These are phyloP conservation scores for Boletus hoseneyae DNA, from an alignment of 1,284 basidiomycete genomes.

Conservation along the genomic window DNA sequence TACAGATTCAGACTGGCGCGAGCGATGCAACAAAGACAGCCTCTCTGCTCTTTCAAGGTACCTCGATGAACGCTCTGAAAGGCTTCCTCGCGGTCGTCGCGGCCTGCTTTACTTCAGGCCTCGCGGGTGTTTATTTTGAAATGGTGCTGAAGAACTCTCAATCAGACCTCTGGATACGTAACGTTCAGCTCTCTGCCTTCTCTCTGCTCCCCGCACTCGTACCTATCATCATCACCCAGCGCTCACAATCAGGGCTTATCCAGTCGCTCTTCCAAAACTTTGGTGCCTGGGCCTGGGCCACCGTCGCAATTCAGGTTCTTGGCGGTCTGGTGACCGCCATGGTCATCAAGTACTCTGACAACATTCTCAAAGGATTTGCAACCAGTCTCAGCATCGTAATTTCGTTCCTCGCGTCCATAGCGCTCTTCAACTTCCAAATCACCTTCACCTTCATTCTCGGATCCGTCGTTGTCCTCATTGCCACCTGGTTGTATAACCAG, in stretches of 20 bases:
- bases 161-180: slow-evolving; percentile 93
- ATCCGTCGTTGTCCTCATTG: slow-evolving; percentile 75
- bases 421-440: slow-evolving; percentile 85
- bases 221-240: slow-evolving; percentile 69
- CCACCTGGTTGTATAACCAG: slow-evolving; percentile 90
- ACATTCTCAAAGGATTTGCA: slow-evolving; percentile 92
- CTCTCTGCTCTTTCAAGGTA: slow-evolving; percentile 35
- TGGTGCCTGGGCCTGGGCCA: slow-evolving; percentile 88
- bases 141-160: slow-evolving; percentile 93
- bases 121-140: slow-evolving; percentile 99
- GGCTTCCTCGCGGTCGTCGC: slow-evolving; percentile 87
- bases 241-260: slow-evolving; percentile 37
- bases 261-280: slow-evolving; percentile 69
- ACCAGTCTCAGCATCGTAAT: slow-evolving; percentile 91
- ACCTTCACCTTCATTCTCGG: slow-evolving; percentile 84
- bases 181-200: slow-evolving; percentile 94
- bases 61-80: slow-evolving; percentile 75
- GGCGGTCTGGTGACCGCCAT: slow-evolving; percentile 89
- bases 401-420: slow-evolving; percentile 87
- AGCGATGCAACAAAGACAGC: slow-evolving; percentile 36
- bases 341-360: slow-evolving; percentile 85
- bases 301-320: slow-evolving; percentile 84
- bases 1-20: slow-evolving; percentile 75
- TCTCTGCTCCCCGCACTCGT: slow-evolving; percentile 87
- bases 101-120: slow-evolving; percentile 93